Conservation (phyloP, 306 rosid species). For the Cyamopsis tetragonoloba region DNA sequence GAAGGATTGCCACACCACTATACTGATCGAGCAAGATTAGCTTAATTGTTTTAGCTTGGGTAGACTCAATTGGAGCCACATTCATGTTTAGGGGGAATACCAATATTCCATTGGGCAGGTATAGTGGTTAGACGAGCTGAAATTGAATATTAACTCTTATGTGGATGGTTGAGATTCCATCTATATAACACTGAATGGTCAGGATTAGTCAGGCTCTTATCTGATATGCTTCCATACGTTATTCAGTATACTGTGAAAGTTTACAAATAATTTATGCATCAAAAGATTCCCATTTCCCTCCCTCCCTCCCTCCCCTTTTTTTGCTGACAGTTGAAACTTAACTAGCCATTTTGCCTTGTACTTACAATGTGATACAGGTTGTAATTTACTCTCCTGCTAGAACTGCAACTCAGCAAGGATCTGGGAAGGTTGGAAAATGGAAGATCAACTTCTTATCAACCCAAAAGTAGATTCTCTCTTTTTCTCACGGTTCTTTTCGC, state of each 20-base stretch:
- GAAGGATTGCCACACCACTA: too few species aligned
- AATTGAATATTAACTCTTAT: background rate
- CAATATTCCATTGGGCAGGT: background rate
- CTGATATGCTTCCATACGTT: background rate
- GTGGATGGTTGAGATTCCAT: background rate
- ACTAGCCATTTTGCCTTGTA: background rate
- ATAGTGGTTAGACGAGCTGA: background rate
- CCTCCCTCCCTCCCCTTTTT: background rate
- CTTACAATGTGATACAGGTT: slow-evolving; percentile 52
- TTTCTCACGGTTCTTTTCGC: background rate
- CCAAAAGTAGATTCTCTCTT: slow-evolving; percentile 56
- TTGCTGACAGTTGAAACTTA: slow-evolving; percentile 1
- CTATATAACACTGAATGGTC: background rate
- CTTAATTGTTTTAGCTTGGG: background rate
- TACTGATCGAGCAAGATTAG: background rate
- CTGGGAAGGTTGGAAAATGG: slow-evolving; percentile 94
- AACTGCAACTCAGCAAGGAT: slow-evolving; percentile 96
- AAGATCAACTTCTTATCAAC: slow-evolving; percentile 93
- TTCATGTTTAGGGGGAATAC: background rate
- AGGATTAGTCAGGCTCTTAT: background rate
- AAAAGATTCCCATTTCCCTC: too few species aligned
- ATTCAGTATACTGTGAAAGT: background rate
- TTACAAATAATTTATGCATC: slow-evolving; percentile 7
- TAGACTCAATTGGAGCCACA: background rate
- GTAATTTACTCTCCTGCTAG: slow-evolving; percentile 95